Evolutionary conservation across 2,329 filamentous ascomycete genomes (phyloP).

Genomic region (Spiromastix sp.): DNA sequence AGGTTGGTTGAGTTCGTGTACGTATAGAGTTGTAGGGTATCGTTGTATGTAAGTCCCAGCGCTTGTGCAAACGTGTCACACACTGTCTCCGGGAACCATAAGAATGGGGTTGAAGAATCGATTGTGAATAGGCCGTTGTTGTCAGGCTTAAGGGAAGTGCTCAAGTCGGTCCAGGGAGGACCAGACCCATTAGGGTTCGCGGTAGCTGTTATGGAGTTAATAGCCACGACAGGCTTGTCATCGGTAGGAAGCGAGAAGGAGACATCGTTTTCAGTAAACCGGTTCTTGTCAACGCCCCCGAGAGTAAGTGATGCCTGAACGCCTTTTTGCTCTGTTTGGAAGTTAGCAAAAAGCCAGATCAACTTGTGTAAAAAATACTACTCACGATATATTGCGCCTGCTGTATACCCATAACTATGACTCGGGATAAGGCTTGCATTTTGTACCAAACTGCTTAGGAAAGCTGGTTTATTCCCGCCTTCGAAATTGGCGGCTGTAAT

Average conservation of each 20-base stretch:
- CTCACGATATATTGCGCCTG: constrained; percentile 22
- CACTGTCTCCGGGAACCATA: too few species aligned
- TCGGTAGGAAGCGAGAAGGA: constrained; percentile 20
- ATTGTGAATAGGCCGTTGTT: constrained; percentile 21
- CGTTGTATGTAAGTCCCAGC: too few species aligned
- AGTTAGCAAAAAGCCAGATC: constrained; percentile 1
- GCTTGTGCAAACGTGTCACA: too few species aligned
- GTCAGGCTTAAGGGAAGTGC: constrained; percentile 9
- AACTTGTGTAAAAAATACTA: background rate
- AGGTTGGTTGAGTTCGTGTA: too few species aligned
- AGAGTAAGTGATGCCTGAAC: constrained; percentile 22
- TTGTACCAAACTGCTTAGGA: too few species aligned
- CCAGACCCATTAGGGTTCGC: constrained; percentile 4
- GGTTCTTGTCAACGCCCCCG: constrained; percentile 23
- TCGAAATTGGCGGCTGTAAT: too few species aligned
- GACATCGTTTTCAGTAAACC: constrained; percentile 18
- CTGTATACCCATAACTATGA: constrained; percentile 25
- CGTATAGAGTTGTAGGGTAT: too few species aligned
- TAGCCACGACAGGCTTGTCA: constrained; percentile 20
- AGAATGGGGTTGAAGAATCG: constrained; percentile 32
- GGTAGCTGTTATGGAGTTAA: constrained; percentile 19
- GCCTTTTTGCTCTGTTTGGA: constrained; percentile 16
- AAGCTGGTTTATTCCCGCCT: too few species aligned
- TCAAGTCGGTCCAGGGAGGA: too few species aligned
- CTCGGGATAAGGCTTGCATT: too few species aligned